Percentiles rank a stretch among this genome's conserved stretches.
Evolutionary conservation across 2,329 filamentous ascomycete species (phyloP).

Genomic region (Nothopassalora personata): DNA sequence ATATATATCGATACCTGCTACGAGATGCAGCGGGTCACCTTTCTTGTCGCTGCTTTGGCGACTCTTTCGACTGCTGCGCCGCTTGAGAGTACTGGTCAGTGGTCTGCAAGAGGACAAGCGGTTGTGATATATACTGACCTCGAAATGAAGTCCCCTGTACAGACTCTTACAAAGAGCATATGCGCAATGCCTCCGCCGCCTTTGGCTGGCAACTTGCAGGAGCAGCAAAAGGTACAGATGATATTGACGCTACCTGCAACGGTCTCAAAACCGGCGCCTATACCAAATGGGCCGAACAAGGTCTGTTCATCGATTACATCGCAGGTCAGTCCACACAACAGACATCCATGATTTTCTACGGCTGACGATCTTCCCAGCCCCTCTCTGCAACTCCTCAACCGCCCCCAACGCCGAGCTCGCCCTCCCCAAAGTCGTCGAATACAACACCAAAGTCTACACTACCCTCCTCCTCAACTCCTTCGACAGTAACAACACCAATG

Average conservation of each 20-base stretch:
- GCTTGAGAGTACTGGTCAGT: conserved; percentile 8
- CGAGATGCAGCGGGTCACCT: conserved; percentile 15
- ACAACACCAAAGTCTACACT: conserved; percentile 23
- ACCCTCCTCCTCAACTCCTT: conserved; percentile 24
- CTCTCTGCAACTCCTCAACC: conserved; percentile 18
- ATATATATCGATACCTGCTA: not conserved
- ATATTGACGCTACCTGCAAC: conserved; percentile 21
- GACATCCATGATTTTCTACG: too few relatives aligned
- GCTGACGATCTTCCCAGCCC: conserved; percentile 1
- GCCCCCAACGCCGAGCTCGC: conserved; percentile 17
- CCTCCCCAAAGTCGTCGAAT: conserved; percentile 15
- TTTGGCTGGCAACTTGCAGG: conserved; percentile 30
- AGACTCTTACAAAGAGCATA: conserved; percentile 1
- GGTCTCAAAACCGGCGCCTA: conserved; percentile 15
- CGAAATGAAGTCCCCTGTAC: not conserved
- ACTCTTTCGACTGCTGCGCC: conserved; percentile 8
- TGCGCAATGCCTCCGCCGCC: conserved; percentile 16
- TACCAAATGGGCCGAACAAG: conserved; percentile 19
- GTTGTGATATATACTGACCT: not conserved
- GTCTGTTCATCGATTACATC: conserved; percentile 18
- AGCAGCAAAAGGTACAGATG: conserved; percentile 15
- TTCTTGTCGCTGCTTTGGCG: conserved; percentile 16
- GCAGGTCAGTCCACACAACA: conserved; percentile 2
- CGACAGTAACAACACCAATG: conserved; percentile 10
- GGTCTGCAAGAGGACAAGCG: not conserved